Base-by-base conservation (phyloP, 2,329 filamentous ascomycete species). In the Verticillium nubilum region DNA sequence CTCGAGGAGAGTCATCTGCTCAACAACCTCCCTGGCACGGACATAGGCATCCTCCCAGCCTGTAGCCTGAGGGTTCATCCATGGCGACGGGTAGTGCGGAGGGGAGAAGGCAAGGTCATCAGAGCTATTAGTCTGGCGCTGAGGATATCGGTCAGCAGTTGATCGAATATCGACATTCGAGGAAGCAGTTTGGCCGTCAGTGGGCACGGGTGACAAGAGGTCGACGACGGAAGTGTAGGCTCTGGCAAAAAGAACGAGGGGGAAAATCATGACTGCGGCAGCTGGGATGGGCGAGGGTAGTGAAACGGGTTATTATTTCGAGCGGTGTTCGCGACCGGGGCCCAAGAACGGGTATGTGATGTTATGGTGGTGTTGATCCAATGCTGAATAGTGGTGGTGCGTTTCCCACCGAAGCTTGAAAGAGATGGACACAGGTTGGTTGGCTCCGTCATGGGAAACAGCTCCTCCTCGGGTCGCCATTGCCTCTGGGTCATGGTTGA, bases 11-110 rank as follows among this genome's bases (percentile, higher is more conserved):
- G 92, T 96, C 74, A 97, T 76, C 70, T 92, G 86, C 10, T 88
- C 89, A 53, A 97, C 92, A 68, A 97, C 94, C 2, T 81, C 84
- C 65, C 84, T 86, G 1, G 93, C 93, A 72, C 89, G 87, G 23
- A 75, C 77, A 66, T 96, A 93, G 42, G 92, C 91, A 6, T 86
- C 83, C 58, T 84, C 81, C 92, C 92, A 97, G 62, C 82, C 84
- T 52, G 83, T 77, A 12, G 89, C 90, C 5, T 84, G 72, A 19
- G 90, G 88, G 63, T 90, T 84, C 76, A 89, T 88, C 91, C 92
- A 96, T 77, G 92, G 92, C 28, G 91, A 93, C 1, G 92, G 92
- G 69, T 97, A 97, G 69, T 83, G 84, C 2, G 91, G 90, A 13
- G 74, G 74, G 3, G 81, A 84, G 29, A 67, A 63, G 4, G 77